Percentiles rank a stretch among this genome's conserved stretches.
These are phyloP conservation scores for Rhizophora mangle DNA, from an alignment of 345 rosid genomes.

Conservation along the genomic window DNA sequence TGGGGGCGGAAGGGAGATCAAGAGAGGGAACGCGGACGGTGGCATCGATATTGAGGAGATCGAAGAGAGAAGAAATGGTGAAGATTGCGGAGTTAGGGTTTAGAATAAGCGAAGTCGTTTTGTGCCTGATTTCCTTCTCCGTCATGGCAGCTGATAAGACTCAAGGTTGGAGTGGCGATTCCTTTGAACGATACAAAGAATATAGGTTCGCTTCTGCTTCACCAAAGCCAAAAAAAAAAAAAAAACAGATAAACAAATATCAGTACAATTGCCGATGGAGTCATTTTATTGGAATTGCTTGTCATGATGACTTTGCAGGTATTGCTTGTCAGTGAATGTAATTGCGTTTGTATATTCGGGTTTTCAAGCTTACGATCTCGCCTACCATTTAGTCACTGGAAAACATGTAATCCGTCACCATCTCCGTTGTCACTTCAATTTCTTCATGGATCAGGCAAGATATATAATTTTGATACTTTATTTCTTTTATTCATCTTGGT, in stretches of 20 bases:
- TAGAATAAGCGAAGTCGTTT: constrained; percentile 56
- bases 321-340: constrained; percentile 74
- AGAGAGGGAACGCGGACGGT: constrained; percentile 18
- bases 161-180: constrained; percentile 98
- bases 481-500: neutral
- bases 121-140: constrained; percentile 88
- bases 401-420: constrained; percentile 51
- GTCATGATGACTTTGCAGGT: constrained; percentile 42
- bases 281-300: too few relatives aligned
- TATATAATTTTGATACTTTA: neutral
- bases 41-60: constrained; percentile 32
- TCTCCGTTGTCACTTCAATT: constrained; percentile 49
- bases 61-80: constrained; percentile 37
- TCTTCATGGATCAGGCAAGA: constrained; percentile 93
- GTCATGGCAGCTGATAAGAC: constrained; percentile 97
- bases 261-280: too few relatives aligned
- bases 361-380: constrained; percentile 65
- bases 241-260: too few relatives aligned
- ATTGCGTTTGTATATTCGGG: constrained; percentile 71
- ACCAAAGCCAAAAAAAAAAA: neutral
- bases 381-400: constrained; percentile 47
- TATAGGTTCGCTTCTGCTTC: constrained; percentile 48
- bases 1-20: constrained; percentile 25
- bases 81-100: constrained; percentile 53
- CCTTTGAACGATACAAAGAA: constrained; percentile 87